phyloP scores from a whole-genome alignment of 805 yeast species.

The Cyberlindnera xishuangbannaensis region DNA sequence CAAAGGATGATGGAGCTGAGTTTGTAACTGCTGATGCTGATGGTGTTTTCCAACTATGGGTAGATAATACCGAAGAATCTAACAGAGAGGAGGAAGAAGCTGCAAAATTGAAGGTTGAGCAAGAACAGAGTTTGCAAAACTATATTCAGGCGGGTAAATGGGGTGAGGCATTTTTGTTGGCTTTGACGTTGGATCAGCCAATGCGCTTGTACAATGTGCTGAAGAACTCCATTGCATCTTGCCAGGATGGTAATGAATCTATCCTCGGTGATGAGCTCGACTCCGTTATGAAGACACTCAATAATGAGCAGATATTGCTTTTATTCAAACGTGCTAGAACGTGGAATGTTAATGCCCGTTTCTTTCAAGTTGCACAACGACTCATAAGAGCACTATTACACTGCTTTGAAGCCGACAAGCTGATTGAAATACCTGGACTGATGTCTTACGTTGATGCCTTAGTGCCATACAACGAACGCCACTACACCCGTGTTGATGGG shows the following conservation, averaged over 20 bases:
- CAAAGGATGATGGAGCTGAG: constrained; percentile 57
- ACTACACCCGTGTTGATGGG: constrained; percentile 67
- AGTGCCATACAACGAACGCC: constrained; percentile 86
- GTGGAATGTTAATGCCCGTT: constrained; percentile 89
- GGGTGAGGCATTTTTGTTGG: constrained; percentile 83
- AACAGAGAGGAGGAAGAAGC: constrained; percentile 44
- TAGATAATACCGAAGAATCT: constrained; percentile 76
- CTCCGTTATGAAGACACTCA: constrained; percentile 49
- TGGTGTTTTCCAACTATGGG: constrained; percentile 86
- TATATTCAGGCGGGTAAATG: constrained; percentile 69
- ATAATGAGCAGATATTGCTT: constrained; percentile 49
- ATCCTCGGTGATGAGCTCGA: constrained; percentile 50
- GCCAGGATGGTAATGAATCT: constrained; percentile 35
- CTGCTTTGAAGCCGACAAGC: constrained; percentile 45
- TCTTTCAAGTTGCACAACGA: constrained; percentile 76
- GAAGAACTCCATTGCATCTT: constrained; percentile 45
- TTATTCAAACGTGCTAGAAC: constrained; percentile 77
- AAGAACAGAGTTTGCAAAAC: constrained; percentile 83
- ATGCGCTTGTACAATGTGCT: constrained; percentile 79
- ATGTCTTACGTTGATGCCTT: constrained; percentile 66
- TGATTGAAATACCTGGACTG: constrained; percentile 63
- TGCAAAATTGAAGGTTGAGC: constrained; percentile 59
- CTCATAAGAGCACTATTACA: constrained; percentile 60
- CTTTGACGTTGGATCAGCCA: constrained; percentile 85
- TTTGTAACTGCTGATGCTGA: constrained; percentile 92